Evolutionary conservation across 2,329 filamentous ascomycete species (phyloP).

Genomic region (Achaetomium macrosporum): DNA sequence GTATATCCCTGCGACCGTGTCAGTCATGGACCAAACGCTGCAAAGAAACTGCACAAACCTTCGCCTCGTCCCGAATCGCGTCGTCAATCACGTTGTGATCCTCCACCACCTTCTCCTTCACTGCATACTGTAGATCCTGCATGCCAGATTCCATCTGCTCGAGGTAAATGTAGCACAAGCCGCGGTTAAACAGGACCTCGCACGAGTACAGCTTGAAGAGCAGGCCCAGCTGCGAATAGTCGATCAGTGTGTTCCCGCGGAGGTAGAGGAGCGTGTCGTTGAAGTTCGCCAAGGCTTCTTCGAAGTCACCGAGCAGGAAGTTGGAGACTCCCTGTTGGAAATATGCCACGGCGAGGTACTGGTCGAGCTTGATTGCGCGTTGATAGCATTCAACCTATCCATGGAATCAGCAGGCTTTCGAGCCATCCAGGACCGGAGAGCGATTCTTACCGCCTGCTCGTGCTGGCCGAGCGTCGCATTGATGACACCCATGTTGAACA

Average conservation of each 20-base stretch:
- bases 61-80: slow-evolving; percentile 85
- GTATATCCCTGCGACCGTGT: slow-evolving; percentile 69
- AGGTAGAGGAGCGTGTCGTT: slow-evolving; percentile 95
- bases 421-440: neutral
- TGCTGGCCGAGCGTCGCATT: slow-evolving; percentile 95
- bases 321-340: slow-evolving; percentile 99
- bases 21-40: neutral
- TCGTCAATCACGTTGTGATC: slow-evolving; percentile 98
- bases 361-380: slow-evolving; percentile 80
- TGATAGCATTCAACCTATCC: slow-evolving; percentile 87
- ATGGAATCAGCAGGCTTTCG: slow-evolving; percentile 17
- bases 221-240: slow-evolving; percentile 92
- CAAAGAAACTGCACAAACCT: slow-evolving; percentile 46
- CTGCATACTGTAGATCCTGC: slow-evolving; percentile 83
- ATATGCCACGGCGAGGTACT: slow-evolving; percentile 94
- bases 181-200: slow-evolving; percentile 95
- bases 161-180: slow-evolving; percentile 94
- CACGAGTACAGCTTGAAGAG: slow-evolving; percentile 97
- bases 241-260: slow-evolving; percentile 92
- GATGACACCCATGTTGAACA: slow-evolving; percentile 98
- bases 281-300: slow-evolving; percentile 96
- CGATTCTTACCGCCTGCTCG: slow-evolving; percentile 72
- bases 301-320: slow-evolving; percentile 93
- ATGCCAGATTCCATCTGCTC: slow-evolving; percentile 86
- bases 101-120: slow-evolving; percentile 91